Conservation (phyloP, 306 rosid genomes). For the Cyclanthera cordifolia region DNA sequence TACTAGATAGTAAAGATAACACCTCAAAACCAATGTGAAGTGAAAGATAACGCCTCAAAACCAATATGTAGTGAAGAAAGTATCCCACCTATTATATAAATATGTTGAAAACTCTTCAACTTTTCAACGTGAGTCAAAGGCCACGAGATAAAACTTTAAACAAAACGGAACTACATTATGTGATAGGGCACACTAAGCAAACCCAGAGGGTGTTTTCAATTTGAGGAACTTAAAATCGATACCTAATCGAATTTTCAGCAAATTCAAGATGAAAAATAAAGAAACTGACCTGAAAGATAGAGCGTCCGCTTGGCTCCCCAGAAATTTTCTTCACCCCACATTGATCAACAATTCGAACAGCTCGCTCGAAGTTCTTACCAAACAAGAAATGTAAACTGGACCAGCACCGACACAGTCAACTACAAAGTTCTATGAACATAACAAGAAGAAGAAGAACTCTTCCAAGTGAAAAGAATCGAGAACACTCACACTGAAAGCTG, state of each 20-base stretch:
- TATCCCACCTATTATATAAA: no score
- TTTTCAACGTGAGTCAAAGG: no score
- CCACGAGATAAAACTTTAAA: neutral
- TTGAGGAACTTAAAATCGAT: neutral
- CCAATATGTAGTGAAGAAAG: no score
- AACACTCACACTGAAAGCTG: conserved; percentile 40
- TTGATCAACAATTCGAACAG: conserved; percentile 77
- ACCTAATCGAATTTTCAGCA: neutral
- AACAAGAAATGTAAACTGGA: conserved; percentile 74
- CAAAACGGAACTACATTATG: neutral
- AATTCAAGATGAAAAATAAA: neutral
- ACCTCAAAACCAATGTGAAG: no score
- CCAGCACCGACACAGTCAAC: neutral
- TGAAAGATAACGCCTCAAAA: no score
- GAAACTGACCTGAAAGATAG: conserved; percentile 57
- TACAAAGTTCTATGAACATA: neutral
- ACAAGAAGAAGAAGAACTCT: neutral
- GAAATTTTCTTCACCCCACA: conserved; percentile 63
- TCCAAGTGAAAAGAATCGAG: neutral
- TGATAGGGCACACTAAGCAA: neutral
- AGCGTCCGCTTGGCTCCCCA: conserved; percentile 61
- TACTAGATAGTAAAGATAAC: no score
- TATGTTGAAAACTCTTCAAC: no score
- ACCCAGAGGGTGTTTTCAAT: neutral
- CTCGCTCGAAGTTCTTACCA: conserved; percentile 86